A percentile compares a stretch with the other conserved stretches of the same genome.
Conservation (phyloP, 2,329 filamentous ascomycete species). For the Triangularia verruculosa region DNA sequence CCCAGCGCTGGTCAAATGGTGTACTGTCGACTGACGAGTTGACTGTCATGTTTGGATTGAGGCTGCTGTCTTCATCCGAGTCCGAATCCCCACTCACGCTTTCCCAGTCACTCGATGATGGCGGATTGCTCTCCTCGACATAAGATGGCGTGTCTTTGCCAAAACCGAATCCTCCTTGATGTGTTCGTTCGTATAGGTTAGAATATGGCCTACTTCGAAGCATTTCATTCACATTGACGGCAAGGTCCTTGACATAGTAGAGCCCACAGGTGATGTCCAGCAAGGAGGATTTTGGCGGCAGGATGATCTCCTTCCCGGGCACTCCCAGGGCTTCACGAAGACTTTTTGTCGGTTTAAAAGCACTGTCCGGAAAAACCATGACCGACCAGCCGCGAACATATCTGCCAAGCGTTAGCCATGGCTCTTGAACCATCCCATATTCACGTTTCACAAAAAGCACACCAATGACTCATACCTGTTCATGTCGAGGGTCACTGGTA, state of each 20-base stretch:
- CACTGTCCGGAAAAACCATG: constrained; percentile 43
- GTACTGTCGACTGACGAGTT: neutral
- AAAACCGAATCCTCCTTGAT: neutral
- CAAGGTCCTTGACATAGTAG: constrained; percentile 25
- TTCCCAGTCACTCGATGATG: neutral
- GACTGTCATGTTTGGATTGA: neutral
- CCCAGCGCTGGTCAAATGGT: neutral
- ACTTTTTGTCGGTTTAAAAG: constrained; percentile 37
- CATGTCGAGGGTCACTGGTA: neutral
- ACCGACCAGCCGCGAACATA: constrained; percentile 46
- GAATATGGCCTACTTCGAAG: neutral
- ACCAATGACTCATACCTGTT: constrained; percentile 6
- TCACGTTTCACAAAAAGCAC: neutral
- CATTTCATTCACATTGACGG: constrained; percentile 9
- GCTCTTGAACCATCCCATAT: neutral
- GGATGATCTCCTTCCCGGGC: constrained; percentile 24
- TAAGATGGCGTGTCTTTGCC: neutral
- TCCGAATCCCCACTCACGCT: neutral
- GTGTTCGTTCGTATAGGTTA: neutral
- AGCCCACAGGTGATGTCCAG: constrained; percentile 28
- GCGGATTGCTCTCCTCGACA: neutral
- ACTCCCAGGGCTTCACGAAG: constrained; percentile 34
- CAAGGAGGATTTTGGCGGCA: neutral
- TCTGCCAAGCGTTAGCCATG: neutral
- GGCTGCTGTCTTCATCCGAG: neutral